These are phyloP conservation scores for Eutrema yunnanense DNA, from an alignment of 345 rosid species.

Conservation along the genomic window DNA sequence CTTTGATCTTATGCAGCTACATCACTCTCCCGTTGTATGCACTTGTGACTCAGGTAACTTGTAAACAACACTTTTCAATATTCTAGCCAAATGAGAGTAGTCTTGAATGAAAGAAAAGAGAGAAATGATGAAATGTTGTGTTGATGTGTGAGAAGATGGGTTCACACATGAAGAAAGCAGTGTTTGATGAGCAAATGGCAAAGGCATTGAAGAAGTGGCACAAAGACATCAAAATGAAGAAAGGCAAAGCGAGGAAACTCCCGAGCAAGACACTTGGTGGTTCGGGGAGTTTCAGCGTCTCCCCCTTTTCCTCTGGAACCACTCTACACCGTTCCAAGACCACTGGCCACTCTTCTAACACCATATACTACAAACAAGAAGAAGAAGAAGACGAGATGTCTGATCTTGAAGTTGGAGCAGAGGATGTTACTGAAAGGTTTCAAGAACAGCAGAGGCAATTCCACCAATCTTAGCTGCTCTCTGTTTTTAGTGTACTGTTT, in stretches of 20 bases:
- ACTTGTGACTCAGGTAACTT: constrained; percentile 79
- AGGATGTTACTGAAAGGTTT: not conserved
- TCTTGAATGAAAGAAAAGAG: not conserved
- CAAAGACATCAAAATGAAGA: constrained; percentile 56
- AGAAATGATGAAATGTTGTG: not conserved
- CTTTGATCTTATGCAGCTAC: constrained; percentile 73
- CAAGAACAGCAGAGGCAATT: not conserved
- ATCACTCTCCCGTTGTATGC: constrained; percentile 89
- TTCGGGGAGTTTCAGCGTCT: constrained; percentile 31
- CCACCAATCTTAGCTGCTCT: not conserved
- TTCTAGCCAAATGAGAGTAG: not conserved
- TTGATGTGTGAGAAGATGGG: constrained; percentile 45
- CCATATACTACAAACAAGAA: constrained; percentile 28
- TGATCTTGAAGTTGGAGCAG: constrained; percentile 47
- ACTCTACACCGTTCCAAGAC: constrained; percentile 67
- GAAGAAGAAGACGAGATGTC: constrained; percentile 38
- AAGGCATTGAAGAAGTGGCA: constrained; percentile 95
- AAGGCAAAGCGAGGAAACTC: constrained; percentile 36
- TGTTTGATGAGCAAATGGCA: constrained; percentile 87
- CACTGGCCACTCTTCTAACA: constrained; percentile 61
- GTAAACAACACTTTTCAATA: not conserved
- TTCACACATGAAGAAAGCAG: constrained; percentile 76
- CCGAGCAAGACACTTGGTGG: constrained; percentile 41
- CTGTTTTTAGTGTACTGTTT: not conserved
- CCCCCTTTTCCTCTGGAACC: constrained; percentile 25